Percentiles rank a stretch among this genome's conserved stretches.
phyloP scores from a whole-genome alignment of 2,329 filamentous ascomycete genomes.

The Penicillium sp. region DNA sequence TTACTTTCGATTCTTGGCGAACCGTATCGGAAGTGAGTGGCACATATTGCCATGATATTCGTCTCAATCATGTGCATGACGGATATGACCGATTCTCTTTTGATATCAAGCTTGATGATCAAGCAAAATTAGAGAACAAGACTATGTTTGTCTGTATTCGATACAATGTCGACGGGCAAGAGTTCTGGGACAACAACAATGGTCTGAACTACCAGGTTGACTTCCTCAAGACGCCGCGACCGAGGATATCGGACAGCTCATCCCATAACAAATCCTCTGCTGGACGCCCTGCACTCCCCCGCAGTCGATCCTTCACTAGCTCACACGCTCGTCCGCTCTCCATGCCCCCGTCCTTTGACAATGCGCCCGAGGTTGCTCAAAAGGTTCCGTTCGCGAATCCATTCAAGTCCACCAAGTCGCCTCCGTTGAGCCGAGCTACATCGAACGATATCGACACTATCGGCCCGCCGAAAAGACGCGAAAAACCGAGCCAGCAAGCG shows the following conservation, averaged over 20 bases:
- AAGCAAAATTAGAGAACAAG: constrained; percentile 88
- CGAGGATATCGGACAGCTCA: constrained; percentile 59
- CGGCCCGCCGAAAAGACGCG: constrained; percentile 50
- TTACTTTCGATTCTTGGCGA: constrained; percentile 98
- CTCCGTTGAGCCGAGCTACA: constrained; percentile 74
- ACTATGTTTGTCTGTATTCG: constrained; percentile 90
- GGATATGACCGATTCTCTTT: constrained; percentile 91
- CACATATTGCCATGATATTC: constrained; percentile 82
- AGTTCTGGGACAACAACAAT: constrained; percentile 95
- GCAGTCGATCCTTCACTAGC: constrained; percentile 65
- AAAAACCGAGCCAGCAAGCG: constrained; percentile 64
- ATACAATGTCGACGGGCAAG: constrained; percentile 80
- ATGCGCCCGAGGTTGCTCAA: constrained; percentile 68
- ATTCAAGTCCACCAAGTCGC: constrained; percentile 66
- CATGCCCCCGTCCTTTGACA: constrained; percentile 65
- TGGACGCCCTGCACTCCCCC: constrained; percentile 63
- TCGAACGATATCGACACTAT: constrained; percentile 69
- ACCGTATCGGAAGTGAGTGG: constrained; percentile 92
- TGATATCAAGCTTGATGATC: constrained; percentile 88
- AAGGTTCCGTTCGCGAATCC: constrained; percentile 62
- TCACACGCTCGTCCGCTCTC: constrained; percentile 53
- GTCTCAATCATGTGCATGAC: constrained; percentile 64
- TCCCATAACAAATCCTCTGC: constrained; percentile 43
- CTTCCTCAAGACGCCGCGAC: constrained; percentile 78
- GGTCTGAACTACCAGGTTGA: constrained; percentile 90